These are phyloP conservation scores for Nannochloris sp. DNA, from an alignment of 139 green algal genomes.

Conservation along the genomic window DNA sequence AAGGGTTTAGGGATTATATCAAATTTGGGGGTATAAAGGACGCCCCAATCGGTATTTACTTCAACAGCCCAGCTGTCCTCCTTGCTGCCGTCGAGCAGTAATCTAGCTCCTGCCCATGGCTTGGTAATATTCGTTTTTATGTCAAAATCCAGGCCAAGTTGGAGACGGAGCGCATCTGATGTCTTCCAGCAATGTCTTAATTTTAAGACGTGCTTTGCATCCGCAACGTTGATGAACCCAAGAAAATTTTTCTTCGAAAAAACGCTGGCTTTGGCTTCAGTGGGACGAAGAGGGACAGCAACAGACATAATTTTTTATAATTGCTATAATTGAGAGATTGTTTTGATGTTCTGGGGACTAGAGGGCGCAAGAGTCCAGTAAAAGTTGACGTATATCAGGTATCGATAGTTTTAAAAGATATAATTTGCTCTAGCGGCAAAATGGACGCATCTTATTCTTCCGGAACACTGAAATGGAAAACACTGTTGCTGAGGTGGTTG, in stretches of 20 bases:
- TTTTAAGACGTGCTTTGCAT: neutral
- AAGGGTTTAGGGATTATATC: constrained; percentile 3
- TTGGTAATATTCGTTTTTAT: neutral
- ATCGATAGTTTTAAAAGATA: too few species aligned
- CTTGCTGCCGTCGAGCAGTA: neutral
- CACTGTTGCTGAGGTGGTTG: too few species aligned
- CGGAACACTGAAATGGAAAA: too few species aligned
- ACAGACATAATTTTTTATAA: too few species aligned
- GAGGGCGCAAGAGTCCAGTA: too few species aligned
- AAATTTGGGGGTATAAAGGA: neutral
- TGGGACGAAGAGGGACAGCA: too few species aligned
- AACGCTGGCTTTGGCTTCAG: too few species aligned
- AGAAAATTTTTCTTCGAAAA: neutral
- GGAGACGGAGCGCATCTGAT: neutral
- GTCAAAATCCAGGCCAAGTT: neutral
- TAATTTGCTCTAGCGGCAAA: too few species aligned
- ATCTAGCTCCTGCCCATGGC: neutral
- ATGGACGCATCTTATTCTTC: too few species aligned
- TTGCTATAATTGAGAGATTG: too few species aligned
- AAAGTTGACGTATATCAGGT: too few species aligned
- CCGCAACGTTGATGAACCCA: neutral
- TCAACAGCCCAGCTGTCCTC: constrained; percentile 3
- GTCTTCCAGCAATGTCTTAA: neutral
- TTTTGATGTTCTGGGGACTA: too few species aligned
- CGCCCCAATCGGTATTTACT: neutral